Conservation (phyloP, 2,329 filamentous ascomycete genomes). For the Alternaria gansuensis region DNA sequence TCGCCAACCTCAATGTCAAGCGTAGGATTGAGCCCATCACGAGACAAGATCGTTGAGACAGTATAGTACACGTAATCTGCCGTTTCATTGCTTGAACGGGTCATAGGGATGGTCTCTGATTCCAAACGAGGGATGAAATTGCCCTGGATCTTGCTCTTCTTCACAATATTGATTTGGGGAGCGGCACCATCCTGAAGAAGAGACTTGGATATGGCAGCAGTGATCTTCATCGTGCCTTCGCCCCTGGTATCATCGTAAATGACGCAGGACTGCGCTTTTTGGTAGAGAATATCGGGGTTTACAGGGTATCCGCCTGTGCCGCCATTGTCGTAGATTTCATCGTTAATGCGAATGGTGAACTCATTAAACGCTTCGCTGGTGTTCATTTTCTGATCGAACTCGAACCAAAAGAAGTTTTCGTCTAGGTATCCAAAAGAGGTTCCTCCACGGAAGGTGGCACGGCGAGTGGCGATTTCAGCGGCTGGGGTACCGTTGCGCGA, state of each 20-base stretch:
- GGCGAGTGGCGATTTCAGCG: constrained; percentile 5
- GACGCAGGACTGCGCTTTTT: constrained; percentile 12
- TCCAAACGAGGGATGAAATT: constrained; percentile 11
- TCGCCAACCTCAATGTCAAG: constrained; percentile 17
- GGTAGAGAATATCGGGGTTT: constrained; percentile 17
- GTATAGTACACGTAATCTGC: constrained; percentile 18
- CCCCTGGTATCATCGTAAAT: neutral
- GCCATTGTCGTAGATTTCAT: constrained; percentile 18
- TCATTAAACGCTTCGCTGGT: constrained; percentile 10
- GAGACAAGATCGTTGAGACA: neutral
- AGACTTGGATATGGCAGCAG: constrained; percentile 15
- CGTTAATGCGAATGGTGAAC: constrained; percentile 21
- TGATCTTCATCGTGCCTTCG: constrained; percentile 6
- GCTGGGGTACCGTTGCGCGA: constrained; percentile 7
- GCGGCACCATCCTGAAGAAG: neutral
- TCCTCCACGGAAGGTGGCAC: constrained; percentile 6
- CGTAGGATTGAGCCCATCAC: neutral
- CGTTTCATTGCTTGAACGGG: neutral
- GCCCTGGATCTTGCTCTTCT: constrained; percentile 3
- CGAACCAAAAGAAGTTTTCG: constrained; percentile 19
- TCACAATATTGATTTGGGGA: constrained; percentile 10
- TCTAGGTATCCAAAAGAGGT: constrained; percentile 16
- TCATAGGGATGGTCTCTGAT: constrained; percentile 6
- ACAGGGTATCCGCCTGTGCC: constrained; percentile 19
- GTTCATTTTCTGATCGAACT: constrained; percentile 11